Evolutionary conservation across 371 early-diverging fungal genomes (phyloP), one percentile per base, ranked within the genome.

Genomic region (Lichtheimia corymbifera): DNA sequence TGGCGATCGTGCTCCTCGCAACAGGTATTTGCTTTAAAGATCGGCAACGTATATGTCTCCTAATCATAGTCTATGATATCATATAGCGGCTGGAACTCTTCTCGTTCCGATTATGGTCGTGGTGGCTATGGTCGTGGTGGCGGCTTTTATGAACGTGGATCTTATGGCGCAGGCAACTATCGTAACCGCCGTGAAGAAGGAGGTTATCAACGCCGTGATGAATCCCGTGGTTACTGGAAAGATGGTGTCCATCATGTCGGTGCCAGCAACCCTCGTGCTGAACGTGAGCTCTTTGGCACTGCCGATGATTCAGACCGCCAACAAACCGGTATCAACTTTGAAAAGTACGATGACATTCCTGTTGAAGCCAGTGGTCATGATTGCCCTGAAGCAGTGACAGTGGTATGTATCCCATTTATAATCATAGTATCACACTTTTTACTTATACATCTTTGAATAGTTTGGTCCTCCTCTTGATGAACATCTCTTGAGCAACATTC

Each of bases 301-400:
- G 73, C 86, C 30, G 88, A 89, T 53, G 88, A 88, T 50, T 72
- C 74, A 64, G 89, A 88, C 58, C 84, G 85, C 53, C 88, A 82
- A 69, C 78, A 80, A 71, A 89, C 91, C 35, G 96, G 97, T 45
- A 95, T 96, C 77, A 95, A 97, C 85, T 97, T 97, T 88, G 93
- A 93, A 63, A 64, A 64, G 51, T 96, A 97, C 73, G 94, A 93
- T 63, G 95, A 96, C 74, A 97, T 97, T 61, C 97, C 97, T 15
- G 97, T 96, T 51, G 95, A 97, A 62, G 95, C 93, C 15, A 90
- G 94, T 12, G 97, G 98, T 35, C 75, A 83, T 61, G 81, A 90
- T 50, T 86, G 85, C 20, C 95, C 96, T n/a, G 84, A 86, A 62
- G 85, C 92, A 13, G 88, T 96, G 41, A 58, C 76, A 62, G 62